Percentiles rank a stretch among this genome's conserved stretches.
Conservation (phyloP, 805 yeast species). For the Pichia ethanolica region DNA sequence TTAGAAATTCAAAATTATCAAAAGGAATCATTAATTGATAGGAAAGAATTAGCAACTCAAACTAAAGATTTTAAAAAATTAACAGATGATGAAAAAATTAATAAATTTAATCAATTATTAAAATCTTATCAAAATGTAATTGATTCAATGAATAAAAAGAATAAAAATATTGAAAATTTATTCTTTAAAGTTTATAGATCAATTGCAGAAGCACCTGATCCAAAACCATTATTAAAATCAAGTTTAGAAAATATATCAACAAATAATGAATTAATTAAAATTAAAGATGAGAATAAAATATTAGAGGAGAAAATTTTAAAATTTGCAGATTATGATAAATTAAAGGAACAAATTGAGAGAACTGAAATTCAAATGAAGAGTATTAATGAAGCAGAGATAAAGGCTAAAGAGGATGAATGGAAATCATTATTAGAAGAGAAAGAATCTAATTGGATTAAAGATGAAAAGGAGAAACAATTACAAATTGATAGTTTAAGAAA, state of each 20-base stretch:
- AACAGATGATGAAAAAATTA: constrained; percentile 57
- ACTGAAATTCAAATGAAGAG: constrained; percentile 56
- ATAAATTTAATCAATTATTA: constrained; percentile 57
- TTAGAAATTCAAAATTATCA: constrained; percentile 65
- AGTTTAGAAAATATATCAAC: constrained; percentile 54
- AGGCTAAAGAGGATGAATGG: constrained; percentile 70
- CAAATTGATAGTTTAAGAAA: constrained; percentile 46
- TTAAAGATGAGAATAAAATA: constrained; percentile 42
- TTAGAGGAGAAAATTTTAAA: constrained; percentile 54
- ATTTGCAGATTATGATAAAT: constrained; percentile 71
- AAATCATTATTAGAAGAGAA: constrained; percentile 64
- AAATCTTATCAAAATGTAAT: constrained; percentile 82
- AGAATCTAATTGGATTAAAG: constrained; percentile 57
- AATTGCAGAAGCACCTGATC: constrained; percentile 90
- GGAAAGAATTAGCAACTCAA: constrained; percentile 71
- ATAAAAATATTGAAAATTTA: constrained; percentile 63
- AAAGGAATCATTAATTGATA: constrained; percentile 52
- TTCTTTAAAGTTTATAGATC: constrained; percentile 70
- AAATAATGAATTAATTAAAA: constrained; percentile 39
- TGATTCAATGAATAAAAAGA: constrained; percentile 70
- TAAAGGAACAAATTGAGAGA: constrained; percentile 54
- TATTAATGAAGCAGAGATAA: constrained; percentile 43
- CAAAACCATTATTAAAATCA: constrained; percentile 68
- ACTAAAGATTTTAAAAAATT: constrained; percentile 84
- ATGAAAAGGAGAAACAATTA: constrained; percentile 44